These are phyloP conservation scores for Lentinus polychrous DNA, from an alignment of 1,284 basidiomycete genomes.

Conservation along the genomic window DNA sequence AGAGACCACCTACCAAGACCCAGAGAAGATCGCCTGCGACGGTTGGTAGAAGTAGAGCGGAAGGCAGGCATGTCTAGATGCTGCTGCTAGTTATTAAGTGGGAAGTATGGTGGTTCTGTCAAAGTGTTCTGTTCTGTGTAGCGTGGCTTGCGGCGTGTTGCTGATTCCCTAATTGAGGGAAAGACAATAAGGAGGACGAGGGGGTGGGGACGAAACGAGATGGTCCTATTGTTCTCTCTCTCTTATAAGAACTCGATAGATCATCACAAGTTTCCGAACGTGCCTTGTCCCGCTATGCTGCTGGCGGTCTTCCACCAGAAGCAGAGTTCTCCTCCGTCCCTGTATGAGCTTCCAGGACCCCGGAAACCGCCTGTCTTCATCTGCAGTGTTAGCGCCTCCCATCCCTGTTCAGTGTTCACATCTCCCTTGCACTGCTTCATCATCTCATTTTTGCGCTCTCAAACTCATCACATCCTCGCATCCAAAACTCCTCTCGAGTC, in stretches of 20 bases:
- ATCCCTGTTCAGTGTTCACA: neutral
- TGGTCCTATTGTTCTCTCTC: conserved; percentile 24
- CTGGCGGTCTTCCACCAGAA: conserved; percentile 5
- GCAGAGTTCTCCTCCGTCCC: neutral
- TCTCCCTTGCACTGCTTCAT: neutral
- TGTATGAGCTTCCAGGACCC: neutral
- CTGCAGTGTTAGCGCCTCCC: neutral
- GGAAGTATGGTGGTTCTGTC: conserved; percentile 1
- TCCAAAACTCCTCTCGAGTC: neutral
- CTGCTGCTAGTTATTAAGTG: conserved; percentile 2
- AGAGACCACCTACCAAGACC: conserved; percentile 28
- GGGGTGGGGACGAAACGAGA: conserved; percentile 11
- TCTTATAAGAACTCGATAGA: conserved; percentile 21
- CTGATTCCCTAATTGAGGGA: conserved; percentile 19
- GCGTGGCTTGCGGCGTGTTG: conserved; percentile 3
- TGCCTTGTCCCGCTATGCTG: neutral
- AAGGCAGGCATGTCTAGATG: conserved; percentile 26
- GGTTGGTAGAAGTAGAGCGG: conserved; percentile 25
- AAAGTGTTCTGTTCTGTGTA: neutral
- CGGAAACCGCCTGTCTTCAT: conserved; percentile 1
- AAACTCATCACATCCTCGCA: neutral
- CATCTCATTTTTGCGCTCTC: neutral
- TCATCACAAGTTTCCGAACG: conserved; percentile 1
- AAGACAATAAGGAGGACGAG: conserved; percentile 15
- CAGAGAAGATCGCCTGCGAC: conserved; percentile 37